Base-by-base conservation (phyloP, 441 rosid species). In the Viola pubescens region DNA sequence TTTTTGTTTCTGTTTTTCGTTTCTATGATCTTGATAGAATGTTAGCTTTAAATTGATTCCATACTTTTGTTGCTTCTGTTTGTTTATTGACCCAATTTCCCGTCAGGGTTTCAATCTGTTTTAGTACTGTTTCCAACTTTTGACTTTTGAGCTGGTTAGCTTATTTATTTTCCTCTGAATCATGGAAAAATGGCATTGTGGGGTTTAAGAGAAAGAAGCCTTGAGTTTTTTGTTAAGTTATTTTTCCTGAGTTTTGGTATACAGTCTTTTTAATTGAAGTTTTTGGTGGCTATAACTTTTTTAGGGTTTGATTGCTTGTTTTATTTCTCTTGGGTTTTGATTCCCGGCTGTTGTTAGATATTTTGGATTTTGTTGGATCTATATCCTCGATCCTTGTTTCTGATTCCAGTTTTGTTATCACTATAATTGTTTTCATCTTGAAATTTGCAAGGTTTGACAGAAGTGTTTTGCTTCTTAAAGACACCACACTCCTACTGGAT, bases 151-250 rank as follows among this genome's bases (percentile, higher is more conserved):
- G 9, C 11, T 19, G 34, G 55, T 52, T 34, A 10, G 37, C 4
- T 52, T 9, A 38, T 52, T 34, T 52, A 5, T 37, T 19, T 8
- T 3, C n/a, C 9, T 7, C 56, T 14, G 11, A 46, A 41, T 52
- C 53, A 37, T 50, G 62, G 7, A 48, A 48, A 50, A 46, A n/a
- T 46, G 48, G 51, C 39, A 34, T 49, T 45, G 45, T 37, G 59
- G 38, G 37, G 55, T 70, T 48, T 11, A 59, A 40, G 48, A 41
- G 46, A 46, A 48, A 51, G 48, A 48, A 40, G 44, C 54, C 9
- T 11, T 13, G 16, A 58, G 7, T 7, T 45, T 47, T 50, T 66
- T 16, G 12, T 9, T 34, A 42, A 26, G 46, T 7, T 4, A 11
- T 11, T 38, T 54, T 6, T 50, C 37, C 7, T 37, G 43, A 45